Evolutionary conservation across 1,139 yeast species (phyloP).

Genomic region (Suhomyces terraborum): DNA sequence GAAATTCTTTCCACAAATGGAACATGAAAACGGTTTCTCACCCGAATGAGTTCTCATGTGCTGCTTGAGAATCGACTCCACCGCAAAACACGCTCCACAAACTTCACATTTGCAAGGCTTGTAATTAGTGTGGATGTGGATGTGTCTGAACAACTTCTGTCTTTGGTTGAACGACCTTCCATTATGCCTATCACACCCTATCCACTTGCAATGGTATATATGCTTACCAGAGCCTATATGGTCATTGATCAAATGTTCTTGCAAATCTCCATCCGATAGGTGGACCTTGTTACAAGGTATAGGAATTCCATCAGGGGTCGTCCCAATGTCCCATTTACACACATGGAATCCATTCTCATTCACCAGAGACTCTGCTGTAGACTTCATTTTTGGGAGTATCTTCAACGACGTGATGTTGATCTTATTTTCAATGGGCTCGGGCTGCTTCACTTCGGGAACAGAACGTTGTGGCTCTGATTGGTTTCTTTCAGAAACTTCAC

Average conservation of each 20-base stretch:
- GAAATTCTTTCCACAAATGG: constrained; percentile 51
- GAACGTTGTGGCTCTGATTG: no score
- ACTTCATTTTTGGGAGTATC: constrained; percentile 33
- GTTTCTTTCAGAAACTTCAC: background rate
- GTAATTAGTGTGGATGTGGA: constrained; percentile 84
- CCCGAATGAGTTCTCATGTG: constrained; percentile 90
- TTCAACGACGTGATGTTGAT: constrained; percentile 38
- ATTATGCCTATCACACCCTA: constrained; percentile 66
- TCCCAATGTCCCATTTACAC: constrained; percentile 51
- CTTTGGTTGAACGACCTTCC: constrained; percentile 72
- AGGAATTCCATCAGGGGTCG: constrained; percentile 31
- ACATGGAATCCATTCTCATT: constrained; percentile 29
- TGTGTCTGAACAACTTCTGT: constrained; percentile 82
- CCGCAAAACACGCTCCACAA: constrained; percentile 73
- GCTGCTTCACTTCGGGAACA: background rate
- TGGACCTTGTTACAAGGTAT: constrained; percentile 54
- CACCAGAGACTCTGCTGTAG: constrained; percentile 4
- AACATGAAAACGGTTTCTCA: constrained; percentile 58
- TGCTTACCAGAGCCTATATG: constrained; percentile 80
- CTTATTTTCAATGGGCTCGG: background rate
- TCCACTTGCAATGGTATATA: constrained; percentile 74
- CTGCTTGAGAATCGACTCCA: constrained; percentile 64
- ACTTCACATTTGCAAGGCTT: constrained; percentile 71
- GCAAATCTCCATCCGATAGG: constrained; percentile 57
- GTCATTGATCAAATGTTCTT: constrained; percentile 62